Base-by-base conservation (phyloP, 2,329 filamentous ascomycete genomes). In the Epichloe gansuensis region DNA sequence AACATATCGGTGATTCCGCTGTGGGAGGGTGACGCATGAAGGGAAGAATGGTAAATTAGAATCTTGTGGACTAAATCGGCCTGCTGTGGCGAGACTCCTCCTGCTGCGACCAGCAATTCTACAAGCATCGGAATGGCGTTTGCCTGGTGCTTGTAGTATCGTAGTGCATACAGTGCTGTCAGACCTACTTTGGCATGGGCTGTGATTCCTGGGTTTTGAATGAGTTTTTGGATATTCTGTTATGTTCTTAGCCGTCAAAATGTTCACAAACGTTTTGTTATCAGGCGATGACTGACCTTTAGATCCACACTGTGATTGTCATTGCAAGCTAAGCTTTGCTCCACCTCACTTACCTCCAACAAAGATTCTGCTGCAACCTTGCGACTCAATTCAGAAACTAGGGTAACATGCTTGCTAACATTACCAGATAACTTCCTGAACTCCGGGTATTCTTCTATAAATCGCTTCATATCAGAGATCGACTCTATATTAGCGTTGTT, bases 401-500 rank as follows among this genome's bases (percentile, higher is more conserved):
- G 74, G 0, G 93, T 95, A 53, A 98, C 94, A 65, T 98, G 93
- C 66, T 98, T 98, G 72, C 91, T 97, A 51, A 98, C 93, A 60
- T 98, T 98, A 39, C 93, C 91, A 2, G 93, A 96, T 1, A 98
- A 80, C 63, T 96, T 95, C 54, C 93, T 83, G 68, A 98, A 98
- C 66, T 98, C 93, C 2, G 93, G 93, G 65, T 97, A 98, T 63
- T 98, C 93, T 68, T 98, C 93, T 52, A 98, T 94, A 62, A 98
- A 98, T 44, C 91, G 88, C 69, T 98, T 98, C 94, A 98, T 98
- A 66, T 98, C 93, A 52, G 86, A 79, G 64, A 98, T 97, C 15
- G 91, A 96, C 65, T 98, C 93, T 55, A 98, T 91, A 64, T 95
- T 93, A 66, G 90, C 88, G 61, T 85, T 95, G 61, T 86, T 95